These are phyloP conservation scores for Hemerocallis citrina DNA, from an alignment of 106 monocot species.

Conservation along the genomic window DNA sequence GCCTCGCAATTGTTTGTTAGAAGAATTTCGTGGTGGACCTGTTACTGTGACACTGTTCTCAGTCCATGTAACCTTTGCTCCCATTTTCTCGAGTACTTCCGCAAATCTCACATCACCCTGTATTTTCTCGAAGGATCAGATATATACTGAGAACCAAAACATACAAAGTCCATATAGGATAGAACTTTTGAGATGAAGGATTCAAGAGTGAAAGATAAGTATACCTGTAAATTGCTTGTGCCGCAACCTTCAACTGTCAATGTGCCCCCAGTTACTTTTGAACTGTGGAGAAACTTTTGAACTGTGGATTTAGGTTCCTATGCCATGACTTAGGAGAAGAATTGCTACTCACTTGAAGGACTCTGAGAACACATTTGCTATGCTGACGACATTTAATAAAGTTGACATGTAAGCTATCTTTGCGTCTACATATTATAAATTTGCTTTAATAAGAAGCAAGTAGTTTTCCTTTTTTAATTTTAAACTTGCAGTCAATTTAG, in stretches of 20 bases:
- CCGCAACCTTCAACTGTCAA: slow-evolving; percentile 97
- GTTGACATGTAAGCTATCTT: too few relatives aligned
- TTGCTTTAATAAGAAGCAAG: too few relatives aligned
- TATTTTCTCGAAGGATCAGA: background rate
- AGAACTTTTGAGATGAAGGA: background rate
- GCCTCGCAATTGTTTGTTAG: slow-evolving; percentile 43
- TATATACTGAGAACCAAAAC: background rate
- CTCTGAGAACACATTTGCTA: too few relatives aligned
- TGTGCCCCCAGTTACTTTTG: slow-evolving; percentile 92
- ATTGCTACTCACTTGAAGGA: too few relatives aligned
- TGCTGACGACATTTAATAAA: too few relatives aligned
- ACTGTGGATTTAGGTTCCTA: too few relatives aligned
- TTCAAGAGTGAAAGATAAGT: background rate
- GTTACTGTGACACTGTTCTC: slow-evolving; percentile 96
- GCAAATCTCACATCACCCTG: slow-evolving; percentile 99
- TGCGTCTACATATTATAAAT: too few relatives aligned
- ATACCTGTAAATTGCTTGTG: slow-evolving; percentile 90
- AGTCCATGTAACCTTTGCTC: slow-evolving; percentile 94
- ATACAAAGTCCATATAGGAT: background rate
- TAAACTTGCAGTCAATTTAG: too few relatives aligned
- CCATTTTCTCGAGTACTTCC: slow-evolving; percentile 97
- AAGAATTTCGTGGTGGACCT: slow-evolving; percentile 68
- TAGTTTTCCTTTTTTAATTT: too few relatives aligned
- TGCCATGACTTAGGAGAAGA: too few relatives aligned
- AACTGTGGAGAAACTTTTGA: slow-evolving; percentile 91